phyloP scores from a whole-genome alignment of 2,329 filamentous ascomycete genomes.

The Stemphylium beticola region DNA sequence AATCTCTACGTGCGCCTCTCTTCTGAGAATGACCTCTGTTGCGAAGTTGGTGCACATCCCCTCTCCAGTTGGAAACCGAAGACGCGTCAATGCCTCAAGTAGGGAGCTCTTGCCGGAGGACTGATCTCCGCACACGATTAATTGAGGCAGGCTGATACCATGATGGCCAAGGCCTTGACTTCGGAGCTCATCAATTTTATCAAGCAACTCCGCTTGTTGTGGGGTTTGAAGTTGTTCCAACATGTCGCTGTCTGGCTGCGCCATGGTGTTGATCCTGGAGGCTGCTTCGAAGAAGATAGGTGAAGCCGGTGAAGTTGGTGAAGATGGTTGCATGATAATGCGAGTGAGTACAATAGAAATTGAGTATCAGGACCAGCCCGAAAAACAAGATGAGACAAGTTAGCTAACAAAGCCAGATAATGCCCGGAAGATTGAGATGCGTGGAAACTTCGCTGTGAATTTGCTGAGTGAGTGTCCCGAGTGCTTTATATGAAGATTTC shows the following conservation, averaged over 20 bases:
- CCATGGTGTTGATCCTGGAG: constrained; percentile 14
- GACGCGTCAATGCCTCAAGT: constrained; percentile 53
- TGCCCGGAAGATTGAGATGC: no score
- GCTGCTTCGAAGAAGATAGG: constrained; percentile 3
- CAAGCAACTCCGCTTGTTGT: constrained; percentile 54
- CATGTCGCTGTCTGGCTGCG: constrained; percentile 16
- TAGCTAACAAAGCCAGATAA: not conserved
- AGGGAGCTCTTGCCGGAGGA: constrained; percentile 41
- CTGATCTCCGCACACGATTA: constrained; percentile 42
- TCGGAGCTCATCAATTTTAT: constrained; percentile 60
- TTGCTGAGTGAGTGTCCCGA: not conserved
- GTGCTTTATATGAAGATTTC: not conserved
- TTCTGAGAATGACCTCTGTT: constrained; percentile 64
- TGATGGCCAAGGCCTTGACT: constrained; percentile 28
- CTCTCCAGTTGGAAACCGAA: constrained; percentile 64
- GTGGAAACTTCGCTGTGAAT: not conserved
- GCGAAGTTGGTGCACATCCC: constrained; percentile 66
- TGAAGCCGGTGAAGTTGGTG: not conserved
- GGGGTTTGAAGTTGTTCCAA: constrained; percentile 36
- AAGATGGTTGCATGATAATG: not conserved
- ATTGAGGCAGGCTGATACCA: constrained; percentile 45
- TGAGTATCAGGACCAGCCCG: not conserved
- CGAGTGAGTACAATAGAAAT: not conserved
- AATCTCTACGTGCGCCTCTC: constrained; percentile 45
- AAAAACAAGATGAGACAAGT: not conserved